Percentiles rank a stretch among this genome's conserved stretches.
These are phyloP conservation scores for Xylariaceae sp. DNA, from an alignment of 2,329 filamentous ascomycete species.

Conservation along the genomic window DNA sequence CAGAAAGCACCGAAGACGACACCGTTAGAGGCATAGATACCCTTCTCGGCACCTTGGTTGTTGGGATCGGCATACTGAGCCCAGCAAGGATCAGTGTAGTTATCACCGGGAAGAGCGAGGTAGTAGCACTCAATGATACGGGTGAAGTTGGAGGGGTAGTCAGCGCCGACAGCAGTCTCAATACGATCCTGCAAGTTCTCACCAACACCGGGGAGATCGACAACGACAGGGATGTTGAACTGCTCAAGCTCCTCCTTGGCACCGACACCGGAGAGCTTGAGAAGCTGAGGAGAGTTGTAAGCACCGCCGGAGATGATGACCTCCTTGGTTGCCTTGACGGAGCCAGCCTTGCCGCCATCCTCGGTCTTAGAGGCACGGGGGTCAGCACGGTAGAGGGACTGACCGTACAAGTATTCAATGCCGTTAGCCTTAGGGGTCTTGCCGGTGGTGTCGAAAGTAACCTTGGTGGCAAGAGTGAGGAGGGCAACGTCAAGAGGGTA, in stretches of 20 bases:
- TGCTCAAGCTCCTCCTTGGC: conserved; percentile 36
- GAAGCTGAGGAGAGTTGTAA: conserved; percentile 50
- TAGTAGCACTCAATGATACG: conserved; percentile 35
- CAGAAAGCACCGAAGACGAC: conserved; percentile 31
- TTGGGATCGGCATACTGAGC: conserved; percentile 21
- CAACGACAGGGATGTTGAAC: conserved; percentile 38
- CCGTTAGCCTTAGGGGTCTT: conserved; percentile 41
- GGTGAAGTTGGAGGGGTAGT: conserved; percentile 37
- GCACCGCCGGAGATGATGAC: conserved; percentile 48
- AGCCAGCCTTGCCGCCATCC: conserved; percentile 28
- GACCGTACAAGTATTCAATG: conserved; percentile 46
- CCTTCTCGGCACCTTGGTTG: conserved; percentile 20
- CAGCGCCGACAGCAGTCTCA: conserved; percentile 43
- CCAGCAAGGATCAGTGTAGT: conserved; percentile 35
- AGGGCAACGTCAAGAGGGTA: conserved; percentile 55
- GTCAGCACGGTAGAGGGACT: conserved; percentile 43
- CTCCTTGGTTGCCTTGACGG: conserved; percentile 41
- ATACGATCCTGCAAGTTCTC: conserved; percentile 56
- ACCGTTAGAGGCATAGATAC: conserved; percentile 34
- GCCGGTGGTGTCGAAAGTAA: conserved; percentile 38
- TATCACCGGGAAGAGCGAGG: conserved; percentile 20
- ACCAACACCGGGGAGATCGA: conserved; percentile 54
- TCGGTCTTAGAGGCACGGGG: conserved; percentile 27
- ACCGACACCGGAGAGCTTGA: conserved; percentile 47
- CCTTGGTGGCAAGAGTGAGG: conserved; percentile 43